A percentile compares a stretch with the other conserved stretches of the same genome.
These are phyloP conservation scores for Blumeriella jaapii DNA, from an alignment of 2,329 filamentous ascomycete genomes.

Conservation along the genomic window DNA sequence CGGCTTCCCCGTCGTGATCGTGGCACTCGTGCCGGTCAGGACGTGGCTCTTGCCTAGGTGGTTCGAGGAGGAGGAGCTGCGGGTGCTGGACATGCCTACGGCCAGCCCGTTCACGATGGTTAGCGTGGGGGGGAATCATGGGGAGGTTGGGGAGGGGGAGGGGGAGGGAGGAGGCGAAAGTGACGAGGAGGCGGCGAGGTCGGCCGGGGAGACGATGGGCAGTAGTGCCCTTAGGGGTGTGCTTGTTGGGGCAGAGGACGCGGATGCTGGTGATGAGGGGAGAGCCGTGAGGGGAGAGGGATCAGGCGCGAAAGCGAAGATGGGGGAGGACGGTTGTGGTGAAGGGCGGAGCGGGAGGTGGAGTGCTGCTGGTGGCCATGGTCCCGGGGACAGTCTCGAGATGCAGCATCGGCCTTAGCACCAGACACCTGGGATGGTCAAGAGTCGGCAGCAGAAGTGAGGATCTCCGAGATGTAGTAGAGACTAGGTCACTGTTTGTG, in stretches of 20 bases:
- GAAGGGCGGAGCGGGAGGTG: slow-evolving; percentile 14
- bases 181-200: slow-evolving; percentile 12
- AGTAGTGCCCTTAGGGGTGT: slow-evolving; percentile 9
- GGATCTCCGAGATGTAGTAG: too few relatives aligned
- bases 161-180: slow-evolving; percentile 1
- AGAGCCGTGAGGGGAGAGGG: slow-evolving; percentile 21
- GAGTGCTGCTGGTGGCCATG: too few relatives aligned
- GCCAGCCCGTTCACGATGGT: slow-evolving; percentile 35
- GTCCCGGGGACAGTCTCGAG: slow-evolving; percentile 18
- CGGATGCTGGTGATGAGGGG: slow-evolving; percentile 17
- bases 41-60: slow-evolving; percentile 31
- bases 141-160: slow-evolving; percentile 26
- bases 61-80: slow-evolving; percentile 21
- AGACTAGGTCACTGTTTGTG: too few relatives aligned
- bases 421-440: too few relatives aligned
- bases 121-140: slow-evolving; percentile 24
- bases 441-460: slow-evolving; percentile 18
- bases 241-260: slow-evolving; percentile 8
- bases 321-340: slow-evolving; percentile 15
- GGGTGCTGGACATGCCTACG: slow-evolving; percentile 51
- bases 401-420: slow-evolving; percentile 19
- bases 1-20: slow-evolving; percentile 48
- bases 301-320: slow-evolving; percentile 10
- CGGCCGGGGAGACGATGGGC: slow-evolving; percentile 8
- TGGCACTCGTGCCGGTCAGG: slow-evolving; percentile 20